Evolutionary conservation across 2,329 filamentous ascomycete genomes (phyloP), one percentile per base, ranked within the genome.

Genomic region (Furcasterigmium sp.): DNA sequence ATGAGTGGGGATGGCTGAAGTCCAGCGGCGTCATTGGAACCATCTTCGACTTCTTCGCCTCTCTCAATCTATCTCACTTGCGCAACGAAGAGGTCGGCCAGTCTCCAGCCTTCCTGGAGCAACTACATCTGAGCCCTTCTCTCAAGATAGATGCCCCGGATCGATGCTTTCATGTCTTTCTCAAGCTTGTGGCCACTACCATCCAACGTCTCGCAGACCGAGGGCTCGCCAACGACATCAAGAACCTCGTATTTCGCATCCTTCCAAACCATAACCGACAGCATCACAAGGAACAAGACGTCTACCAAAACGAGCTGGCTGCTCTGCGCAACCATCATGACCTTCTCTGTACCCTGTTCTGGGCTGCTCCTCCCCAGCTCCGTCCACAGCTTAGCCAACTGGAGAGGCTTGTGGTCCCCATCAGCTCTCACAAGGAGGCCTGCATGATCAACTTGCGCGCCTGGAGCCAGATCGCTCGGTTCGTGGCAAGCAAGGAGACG

Each of bases 241-340:
- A 70, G 17, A 85, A 84, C 48, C 54, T 86, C 15, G 68, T 84
- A 8, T 68, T 78, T 13, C 73, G 82, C 21, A 74, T 80, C 2
- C 69, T 82, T 43, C 82, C 82, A 3, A 85, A 85, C 48, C 82
- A 85, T 51, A 73, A 80, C 49, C 70, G 82, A 9, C 76, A 82
- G 46, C 78, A 81, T 44, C 71, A 76, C 28, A 84, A 82, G 52
- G 81, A 85, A 54, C 72, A 81, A 45, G 69, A 65, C 6, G 70
- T 84, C 10, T 70, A 75, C 44, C 69, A 81, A 50, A 72, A 73
- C 29, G 81, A 86, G 39, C 65, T 85, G 37, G 78, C 79, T 4
- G 79, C 80, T 5, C 62, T 86, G 35, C 68, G 81, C 45, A 86
- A 86, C 47, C 82, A 86, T 46, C 82, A 85, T 46, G 82, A 86